Conservation (phyloP, 305 asterid species). For the Fraxinus nigra region DNA sequence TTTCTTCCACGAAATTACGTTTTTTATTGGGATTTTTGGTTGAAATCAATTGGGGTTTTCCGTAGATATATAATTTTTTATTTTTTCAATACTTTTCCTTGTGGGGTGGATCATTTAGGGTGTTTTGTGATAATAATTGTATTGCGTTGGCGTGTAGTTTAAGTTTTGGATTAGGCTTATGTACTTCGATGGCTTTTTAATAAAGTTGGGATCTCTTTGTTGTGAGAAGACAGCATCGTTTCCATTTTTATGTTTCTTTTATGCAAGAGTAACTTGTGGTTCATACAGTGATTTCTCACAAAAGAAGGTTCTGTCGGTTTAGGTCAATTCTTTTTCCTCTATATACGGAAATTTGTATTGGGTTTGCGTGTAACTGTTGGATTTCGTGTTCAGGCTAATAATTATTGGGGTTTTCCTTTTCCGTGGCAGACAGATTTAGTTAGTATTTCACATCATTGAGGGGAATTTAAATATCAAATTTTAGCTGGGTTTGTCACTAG, state of each 20-base stretch:
- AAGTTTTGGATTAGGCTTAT: constrained; percentile 28
- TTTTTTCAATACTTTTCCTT: neutral
- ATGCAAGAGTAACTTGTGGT: constrained; percentile 22
- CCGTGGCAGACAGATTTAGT: neutral
- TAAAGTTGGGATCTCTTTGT: constrained; percentile 22
- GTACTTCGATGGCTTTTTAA: constrained; percentile 34
- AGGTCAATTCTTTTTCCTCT: neutral
- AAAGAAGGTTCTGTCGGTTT: constrained; percentile 20
- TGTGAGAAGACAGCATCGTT: neutral
- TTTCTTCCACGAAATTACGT: constrained; percentile 12
- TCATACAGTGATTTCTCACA: neutral
- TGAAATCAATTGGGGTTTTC: constrained; percentile 32
- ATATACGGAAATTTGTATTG: neutral
- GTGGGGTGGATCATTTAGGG: constrained; percentile 24
- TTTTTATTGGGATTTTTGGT: constrained; percentile 24
- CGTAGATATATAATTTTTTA: constrained; percentile 1
- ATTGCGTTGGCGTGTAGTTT: constrained; percentile 28
- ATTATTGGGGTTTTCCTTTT: neutral
- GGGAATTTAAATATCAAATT: constrained; percentile 9
- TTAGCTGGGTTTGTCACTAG: constrained; percentile 19
- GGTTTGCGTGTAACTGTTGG: constrained; percentile 13
- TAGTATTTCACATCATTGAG: neutral
- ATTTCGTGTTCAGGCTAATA: neutral
- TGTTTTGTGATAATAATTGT: constrained; percentile 18
- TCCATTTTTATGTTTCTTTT: constrained; percentile 18